Percentiles rank a stretch among this genome's conserved stretches.
Conservation (phyloP, 306 rosid genomes). For the Spatholobus suberectus region DNA sequence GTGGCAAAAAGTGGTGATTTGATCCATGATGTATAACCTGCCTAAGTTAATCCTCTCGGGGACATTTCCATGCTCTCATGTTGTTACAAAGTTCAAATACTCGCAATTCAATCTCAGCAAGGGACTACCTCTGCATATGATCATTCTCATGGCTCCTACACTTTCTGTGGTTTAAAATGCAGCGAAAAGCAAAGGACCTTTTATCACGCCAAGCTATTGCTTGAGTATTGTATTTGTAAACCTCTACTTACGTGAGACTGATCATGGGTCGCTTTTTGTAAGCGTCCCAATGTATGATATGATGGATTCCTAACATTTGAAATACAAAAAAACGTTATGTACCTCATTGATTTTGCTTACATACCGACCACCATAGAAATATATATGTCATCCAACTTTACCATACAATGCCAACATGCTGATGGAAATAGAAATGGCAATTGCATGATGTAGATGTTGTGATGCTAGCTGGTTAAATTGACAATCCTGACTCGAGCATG, state of each 20-base stretch:
- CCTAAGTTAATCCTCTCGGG: constrained; percentile 11
- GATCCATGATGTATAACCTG: not conserved
- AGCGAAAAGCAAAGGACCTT: not conserved
- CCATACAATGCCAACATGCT: not conserved
- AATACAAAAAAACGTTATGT: not conserved
- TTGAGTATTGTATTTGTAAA: constrained; percentile 48
- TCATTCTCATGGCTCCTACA: constrained; percentile 5
- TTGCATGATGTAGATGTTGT: not conserved
- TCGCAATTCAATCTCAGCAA: not conserved
- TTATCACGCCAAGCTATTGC: not conserved
- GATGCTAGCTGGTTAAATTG: not conserved
- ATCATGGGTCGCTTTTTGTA: not conserved
- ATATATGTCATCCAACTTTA: not conserved
- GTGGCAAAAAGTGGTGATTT: constrained; percentile 26
- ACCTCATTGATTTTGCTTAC: not conserved
- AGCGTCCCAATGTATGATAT: constrained; percentile 34
- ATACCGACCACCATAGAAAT: not conserved
- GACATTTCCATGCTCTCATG: constrained; percentile 19
- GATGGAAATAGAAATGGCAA: constrained; percentile 12
- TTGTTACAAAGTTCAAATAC: not conserved
- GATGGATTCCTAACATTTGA: constrained; percentile 42
- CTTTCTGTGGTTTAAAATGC: constrained; percentile 34
- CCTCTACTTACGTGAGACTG: constrained; percentile 16
- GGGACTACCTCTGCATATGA: not conserved
- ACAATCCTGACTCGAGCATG: not conserved